phyloP scores from a whole-genome alignment of 2,329 filamentous ascomycete species.

The Coleophoma cylindrospora region DNA sequence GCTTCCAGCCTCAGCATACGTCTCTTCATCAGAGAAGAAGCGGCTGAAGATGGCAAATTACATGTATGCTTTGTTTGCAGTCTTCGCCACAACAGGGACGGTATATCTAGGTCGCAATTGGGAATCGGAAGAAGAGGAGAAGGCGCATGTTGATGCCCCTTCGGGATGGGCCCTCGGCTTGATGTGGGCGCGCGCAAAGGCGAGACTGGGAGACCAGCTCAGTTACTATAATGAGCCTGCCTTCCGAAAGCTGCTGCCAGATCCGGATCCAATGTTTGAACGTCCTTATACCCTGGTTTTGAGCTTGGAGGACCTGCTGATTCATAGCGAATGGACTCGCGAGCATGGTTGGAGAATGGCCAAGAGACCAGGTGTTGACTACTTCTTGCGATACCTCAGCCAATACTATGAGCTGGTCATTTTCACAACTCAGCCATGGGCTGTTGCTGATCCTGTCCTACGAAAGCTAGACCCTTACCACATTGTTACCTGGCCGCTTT shows the following conservation, averaged over 20 bases:
- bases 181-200: slow-evolving; percentile 77
- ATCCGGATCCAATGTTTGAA: slow-evolving; percentile 71
- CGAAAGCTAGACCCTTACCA: slow-evolving; percentile 93
- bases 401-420: slow-evolving; percentile 98
- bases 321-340: slow-evolving; percentile 91
- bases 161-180: slow-evolving; percentile 71
- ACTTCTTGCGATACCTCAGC: slow-evolving; percentile 93
- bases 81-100: slow-evolving; percentile 42
- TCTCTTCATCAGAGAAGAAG: slow-evolving; percentile 84
- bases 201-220: slow-evolving; percentile 69
- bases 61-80: slow-evolving; percentile 57
- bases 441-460: slow-evolving; percentile 80
- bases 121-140: slow-evolving; percentile 69
- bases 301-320: slow-evolving; percentile 86
- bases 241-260: slow-evolving; percentile 87
- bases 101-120: slow-evolving; percentile 85
- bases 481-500: slow-evolving; percentile 92
- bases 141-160: slow-evolving; percentile 63
- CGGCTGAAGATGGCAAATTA: slow-evolving; percentile 72
- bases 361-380: slow-evolving; percentile 92
- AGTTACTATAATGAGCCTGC: slow-evolving; percentile 95
- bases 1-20: slow-evolving; percentile 74
- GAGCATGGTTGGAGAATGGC: slow-evolving; percentile 94
- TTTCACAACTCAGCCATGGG: slow-evolving; percentile 84
- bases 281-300: slow-evolving; percentile 90